Base-by-base conservation (phyloP, 2,329 filamentous ascomycete genomes). In the Diplodia scrobiculata region DNA sequence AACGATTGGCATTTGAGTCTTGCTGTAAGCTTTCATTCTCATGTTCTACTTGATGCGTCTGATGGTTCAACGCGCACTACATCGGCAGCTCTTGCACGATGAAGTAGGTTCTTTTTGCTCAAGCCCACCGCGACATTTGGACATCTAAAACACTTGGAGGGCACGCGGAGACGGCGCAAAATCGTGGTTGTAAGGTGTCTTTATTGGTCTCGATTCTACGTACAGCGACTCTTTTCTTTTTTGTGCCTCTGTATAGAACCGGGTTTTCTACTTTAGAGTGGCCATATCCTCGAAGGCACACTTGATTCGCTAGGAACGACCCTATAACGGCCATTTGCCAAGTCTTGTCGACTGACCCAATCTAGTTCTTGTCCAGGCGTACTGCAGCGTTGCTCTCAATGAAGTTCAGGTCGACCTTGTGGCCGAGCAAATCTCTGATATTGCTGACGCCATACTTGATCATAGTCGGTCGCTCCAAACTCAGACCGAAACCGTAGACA, bases 381-480 rank as follows among this genome's bases (percentile, higher is more conserved):
- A 98, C 93, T 21, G 94, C 95, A 11, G 94, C 89, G 79, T 96
- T 97, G 71, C 84, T 88, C 82, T 96, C 89, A 71, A 99, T 92
- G 81, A 97, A 97, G 74, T 88, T 88, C 75, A 98, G 81, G 80
- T 98, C 93, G 50, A 97, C 93, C 83, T 97, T 96, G 82, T 99
- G 94, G 14, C 94, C 94, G 65, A 99, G 82, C 74, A 97, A 80
- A 79, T 97, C 92, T 72, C 93, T 87, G 73, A 97, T 97, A 79
- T 97, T 97, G 74, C 87, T 91, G 68, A 78, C 72, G 3, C 81
- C 84, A 78, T 83, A 96, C 85, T 96, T 95, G 82, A 97, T 97
- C 95, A 98, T 99, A 11, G 95, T 98, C 67, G 95, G 95, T 73
- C 95, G 83, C 84, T 99, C 95, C 75, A 99, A 80, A 78, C 88